phyloP scores from a whole-genome alignment of 2,329 filamentous ascomycete genomes.

The Neonectria punicea region DNA sequence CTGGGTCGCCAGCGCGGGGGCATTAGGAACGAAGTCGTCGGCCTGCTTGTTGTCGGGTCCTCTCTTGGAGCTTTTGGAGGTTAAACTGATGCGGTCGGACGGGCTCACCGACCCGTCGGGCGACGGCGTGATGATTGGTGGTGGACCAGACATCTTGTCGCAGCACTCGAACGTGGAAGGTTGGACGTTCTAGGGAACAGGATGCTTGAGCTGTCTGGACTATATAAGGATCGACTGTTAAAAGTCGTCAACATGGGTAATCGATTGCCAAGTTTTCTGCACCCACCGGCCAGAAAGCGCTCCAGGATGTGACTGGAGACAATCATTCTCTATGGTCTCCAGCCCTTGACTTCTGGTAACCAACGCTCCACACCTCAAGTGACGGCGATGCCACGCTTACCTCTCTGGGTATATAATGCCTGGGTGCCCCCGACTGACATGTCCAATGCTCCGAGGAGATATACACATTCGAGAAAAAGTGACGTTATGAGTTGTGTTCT shows the following conservation, averaged over 20 bases:
- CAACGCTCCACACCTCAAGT: neutral
- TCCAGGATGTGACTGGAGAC: neutral
- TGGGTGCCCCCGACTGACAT: neutral
- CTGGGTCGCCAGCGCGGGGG: constrained; percentile 39
- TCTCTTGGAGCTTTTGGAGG: neutral
- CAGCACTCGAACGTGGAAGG: neutral
- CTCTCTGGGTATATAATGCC: neutral
- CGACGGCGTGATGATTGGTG: neutral
- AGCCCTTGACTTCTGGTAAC: neutral
- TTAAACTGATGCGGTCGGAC: constrained; percentile 15
- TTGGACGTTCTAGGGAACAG: neutral
- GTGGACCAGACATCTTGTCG: neutral
- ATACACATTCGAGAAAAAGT: neutral
- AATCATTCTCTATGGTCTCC: neutral
- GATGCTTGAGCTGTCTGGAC: neutral
- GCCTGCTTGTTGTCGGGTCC: neutral
- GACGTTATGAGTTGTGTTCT: neutral
- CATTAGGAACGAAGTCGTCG: neutral
- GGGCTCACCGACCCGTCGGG: neutral
- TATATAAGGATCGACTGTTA: neutral
- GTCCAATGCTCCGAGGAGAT: neutral
- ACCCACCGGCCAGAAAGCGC: neutral
- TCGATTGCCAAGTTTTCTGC: neutral
- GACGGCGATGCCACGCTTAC: neutral
- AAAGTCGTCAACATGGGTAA: neutral